Evolutionary conservation across 129 eudicot genomes (phyloP).

Genomic region (Escallonia herrerae): DNA sequence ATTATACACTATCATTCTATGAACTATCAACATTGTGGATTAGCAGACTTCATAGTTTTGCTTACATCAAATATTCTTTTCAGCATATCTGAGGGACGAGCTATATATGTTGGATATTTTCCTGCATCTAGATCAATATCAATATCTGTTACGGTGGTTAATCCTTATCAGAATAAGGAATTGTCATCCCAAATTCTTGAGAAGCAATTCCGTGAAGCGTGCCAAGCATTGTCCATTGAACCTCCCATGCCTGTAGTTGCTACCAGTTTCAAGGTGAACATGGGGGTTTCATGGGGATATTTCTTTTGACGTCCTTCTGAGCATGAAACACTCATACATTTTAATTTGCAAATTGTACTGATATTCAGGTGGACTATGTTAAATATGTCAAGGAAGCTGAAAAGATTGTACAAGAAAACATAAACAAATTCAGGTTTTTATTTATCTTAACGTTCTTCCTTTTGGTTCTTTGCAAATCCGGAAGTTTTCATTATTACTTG

Average conservation of each 20-base stretch:
- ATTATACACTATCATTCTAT: too few species aligned
- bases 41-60: too few species aligned
- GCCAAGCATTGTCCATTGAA: constrained; percentile 59
- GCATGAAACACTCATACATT: constrained; percentile 1
- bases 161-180: constrained; percentile 73
- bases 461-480: too few species aligned
- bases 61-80: constrained; percentile 1
- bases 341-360: constrained; percentile 7
- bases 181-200: constrained; percentile 58
- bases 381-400: constrained; percentile 72
- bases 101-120: constrained; percentile 75
- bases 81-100: constrained; percentile 80
- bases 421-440: constrained; percentile 67
- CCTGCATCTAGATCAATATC: constrained; percentile 63
- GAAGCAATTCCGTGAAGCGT: constrained; percentile 79
- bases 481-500: too few species aligned
- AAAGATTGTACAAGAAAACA: constrained; percentile 56
- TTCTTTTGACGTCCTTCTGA: background rate
- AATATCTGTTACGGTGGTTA: constrained; percentile 68
- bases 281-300: constrained; percentile 1
- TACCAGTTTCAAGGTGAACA: constrained; percentile 57
- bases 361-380: constrained; percentile 78
- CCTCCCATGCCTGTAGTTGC: constrained; percentile 45
- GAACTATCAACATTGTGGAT: too few species aligned
- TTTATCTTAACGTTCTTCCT: background rate